These are phyloP conservation scores for Chrysanthemum lavandulifolium DNA, from an alignment of 129 eudicot genomes.

Conservation along the genomic window DNA sequence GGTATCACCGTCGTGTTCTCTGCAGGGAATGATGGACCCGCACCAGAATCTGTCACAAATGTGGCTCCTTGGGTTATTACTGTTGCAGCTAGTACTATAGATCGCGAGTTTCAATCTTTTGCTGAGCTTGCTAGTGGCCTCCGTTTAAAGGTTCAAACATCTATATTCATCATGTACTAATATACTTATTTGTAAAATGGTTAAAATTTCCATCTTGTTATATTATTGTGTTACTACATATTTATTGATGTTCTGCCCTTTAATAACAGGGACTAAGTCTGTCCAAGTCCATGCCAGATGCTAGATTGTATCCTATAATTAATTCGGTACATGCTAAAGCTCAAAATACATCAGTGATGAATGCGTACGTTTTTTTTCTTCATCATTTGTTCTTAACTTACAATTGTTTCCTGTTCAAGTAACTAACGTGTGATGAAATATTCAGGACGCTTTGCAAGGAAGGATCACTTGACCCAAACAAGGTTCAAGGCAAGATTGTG, in stretches of 20 bases:
- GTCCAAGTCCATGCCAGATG: conserved; percentile 37
- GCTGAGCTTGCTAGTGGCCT: conserved; percentile 44
- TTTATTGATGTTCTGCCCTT: not conserved
- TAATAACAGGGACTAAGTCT: conserved; percentile 62
- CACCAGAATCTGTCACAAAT: conserved; percentile 45
- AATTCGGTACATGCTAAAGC: conserved; percentile 46
- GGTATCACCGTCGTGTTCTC: conserved; percentile 63
- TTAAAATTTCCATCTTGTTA: not conserved
- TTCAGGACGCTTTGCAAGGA: conserved; percentile 51
- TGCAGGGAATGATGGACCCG: conserved; percentile 70
- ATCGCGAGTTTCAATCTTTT: conserved; percentile 45
- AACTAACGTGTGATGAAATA: not conserved
- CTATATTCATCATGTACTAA: not conserved
- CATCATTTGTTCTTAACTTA: not conserved
- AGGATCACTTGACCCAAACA: conserved; percentile 56
- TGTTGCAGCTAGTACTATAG: conserved; percentile 68
- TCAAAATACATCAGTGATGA: conserved; percentile 35
- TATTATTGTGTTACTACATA: not conserved
- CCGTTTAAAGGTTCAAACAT: conserved; percentile 37
- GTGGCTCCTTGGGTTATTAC: conserved; percentile 78
- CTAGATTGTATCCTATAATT: conserved; percentile 46
- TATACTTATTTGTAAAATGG: not conserved
- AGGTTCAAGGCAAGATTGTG: conserved; percentile 66
- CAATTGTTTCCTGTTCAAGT: not conserved
- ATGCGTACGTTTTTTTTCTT: conserved; percentile 49